Evolutionary conservation across 805 yeast genomes (phyloP).

Genomic region (Ogataea methanolica): DNA sequence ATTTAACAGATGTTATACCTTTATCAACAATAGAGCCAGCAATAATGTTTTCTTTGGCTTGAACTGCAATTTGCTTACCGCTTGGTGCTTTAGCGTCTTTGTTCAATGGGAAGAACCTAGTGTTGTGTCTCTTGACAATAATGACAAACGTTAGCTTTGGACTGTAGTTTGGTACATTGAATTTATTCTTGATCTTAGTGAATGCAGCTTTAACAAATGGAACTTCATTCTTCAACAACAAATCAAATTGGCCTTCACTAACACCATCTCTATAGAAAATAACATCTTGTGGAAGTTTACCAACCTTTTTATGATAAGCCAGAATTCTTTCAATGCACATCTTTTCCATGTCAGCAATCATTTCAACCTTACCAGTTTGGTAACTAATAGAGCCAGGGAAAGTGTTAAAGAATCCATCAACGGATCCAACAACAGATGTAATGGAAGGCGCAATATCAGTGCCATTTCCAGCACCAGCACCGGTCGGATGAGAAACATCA

Average conservation of each 20-base stretch:
- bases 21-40: constrained; percentile 31
- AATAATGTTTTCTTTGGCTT: constrained; percentile 18
- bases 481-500: constrained; percentile 29
- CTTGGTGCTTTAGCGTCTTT: constrained; percentile 20
- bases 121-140: constrained; percentile 21
- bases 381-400: constrained; percentile 25
- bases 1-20: constrained; percentile 27
- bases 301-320: constrained; percentile 16
- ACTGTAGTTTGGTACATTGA: constrained; percentile 12
- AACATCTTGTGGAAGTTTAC: constrained; percentile 22
- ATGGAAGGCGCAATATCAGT: constrained; percentile 16
- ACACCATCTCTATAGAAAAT: constrained; percentile 32
- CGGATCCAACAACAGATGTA: constrained; percentile 21
- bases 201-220: constrained; percentile 21
- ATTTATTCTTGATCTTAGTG: constrained; percentile 9
- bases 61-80: constrained; percentile 18
- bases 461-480: constrained; percentile 13
- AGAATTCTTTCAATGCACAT: constrained; percentile 22
- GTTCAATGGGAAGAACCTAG: constrained; percentile 28
- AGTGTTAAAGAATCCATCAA: constrained; percentile 19
- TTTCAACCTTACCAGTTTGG: constrained; percentile 21
- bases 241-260: constrained; percentile 28
- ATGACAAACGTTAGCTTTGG: constrained; percentile 28
- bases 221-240: constrained; percentile 26
- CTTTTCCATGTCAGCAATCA: constrained; percentile 21